Conservation (phyloP, 2,329 filamentous ascomycete genomes). For the Shiraia sp. region DNA sequence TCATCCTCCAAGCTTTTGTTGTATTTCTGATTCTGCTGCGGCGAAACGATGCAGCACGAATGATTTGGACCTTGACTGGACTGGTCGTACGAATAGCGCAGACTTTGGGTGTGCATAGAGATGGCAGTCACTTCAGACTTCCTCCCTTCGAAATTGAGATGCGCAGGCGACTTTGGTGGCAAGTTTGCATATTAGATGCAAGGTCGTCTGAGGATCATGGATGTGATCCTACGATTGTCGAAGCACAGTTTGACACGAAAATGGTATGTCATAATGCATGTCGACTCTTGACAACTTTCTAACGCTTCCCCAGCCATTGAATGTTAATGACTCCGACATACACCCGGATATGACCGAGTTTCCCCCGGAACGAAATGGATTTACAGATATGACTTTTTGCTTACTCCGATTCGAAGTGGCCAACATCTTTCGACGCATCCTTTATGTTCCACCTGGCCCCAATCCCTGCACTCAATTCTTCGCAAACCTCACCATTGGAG, state of each 20-base stretch:
- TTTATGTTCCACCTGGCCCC: conserved; percentile 50
- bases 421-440: conserved; percentile 51
- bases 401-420: conserved; percentile 59
- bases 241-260: conserved; percentile 63
- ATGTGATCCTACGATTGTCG: conserved; percentile 62
- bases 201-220: conserved; percentile 66
- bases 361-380: conserved; percentile 54
- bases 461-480: conserved; percentile 49
- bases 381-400: conserved; percentile 62
- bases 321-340: conserved; percentile 60
- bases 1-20: conserved; percentile 65
- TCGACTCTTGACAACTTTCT: background rate
- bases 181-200: conserved; percentile 61
- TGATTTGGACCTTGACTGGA: conserved; percentile 63
- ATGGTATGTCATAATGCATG: conserved; percentile 35
- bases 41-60: conserved; percentile 54
- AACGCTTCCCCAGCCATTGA: conserved; percentile 49
- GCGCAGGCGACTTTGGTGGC: conserved; percentile 64
- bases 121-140: conserved; percentile 59
- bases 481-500: conserved; percentile 48
- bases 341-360: conserved; percentile 54
- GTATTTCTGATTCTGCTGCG: conserved; percentile 63
- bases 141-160: conserved; percentile 65
- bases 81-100: conserved; percentile 63
- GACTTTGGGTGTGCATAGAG: conserved; percentile 63